phyloP scores from a whole-genome alignment of 2,329 filamentous ascomycete species.

The Aspergillus arachidicola region DNA sequence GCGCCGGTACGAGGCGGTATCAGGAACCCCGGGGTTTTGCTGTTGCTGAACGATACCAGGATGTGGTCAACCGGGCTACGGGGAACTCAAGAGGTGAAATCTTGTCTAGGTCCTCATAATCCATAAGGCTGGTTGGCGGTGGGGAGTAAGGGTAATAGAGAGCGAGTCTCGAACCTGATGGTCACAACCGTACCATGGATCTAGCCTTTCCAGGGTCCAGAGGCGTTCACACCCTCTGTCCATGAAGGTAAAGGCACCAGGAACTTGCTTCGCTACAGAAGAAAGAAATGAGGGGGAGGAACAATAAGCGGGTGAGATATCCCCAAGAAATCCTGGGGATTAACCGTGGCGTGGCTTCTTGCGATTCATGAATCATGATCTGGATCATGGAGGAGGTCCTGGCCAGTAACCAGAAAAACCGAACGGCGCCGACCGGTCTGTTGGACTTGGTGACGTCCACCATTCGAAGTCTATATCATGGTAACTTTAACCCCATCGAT shows the following conservation, averaged over 20 bases:
- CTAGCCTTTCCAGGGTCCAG: background rate
- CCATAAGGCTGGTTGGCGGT: slow-evolving; percentile 2
- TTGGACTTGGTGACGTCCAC: slow-evolving; percentile 22
- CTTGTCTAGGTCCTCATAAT: background rate
- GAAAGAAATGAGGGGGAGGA: background rate
- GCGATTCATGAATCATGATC: slow-evolving; percentile 9
- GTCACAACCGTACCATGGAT: background rate
- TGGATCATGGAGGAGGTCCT: background rate
- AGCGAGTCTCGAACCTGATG: background rate
- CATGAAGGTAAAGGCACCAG: slow-evolving; percentile 4
- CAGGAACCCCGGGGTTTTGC: slow-evolving; percentile 19
- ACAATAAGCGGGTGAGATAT: slow-evolving; percentile 2
- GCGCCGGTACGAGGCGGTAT: slow-evolving; percentile 15
- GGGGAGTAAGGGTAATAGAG: background rate
- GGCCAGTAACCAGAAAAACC: background rate
- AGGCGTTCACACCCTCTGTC: slow-evolving; percentile 2
- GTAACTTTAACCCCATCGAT: background rate
- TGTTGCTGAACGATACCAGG: background rate
- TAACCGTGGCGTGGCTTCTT: background rate
- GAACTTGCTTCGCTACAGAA: slow-evolving; percentile 2
- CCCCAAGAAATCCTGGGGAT: background rate
- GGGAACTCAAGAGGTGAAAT: background rate
- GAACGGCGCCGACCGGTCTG: background rate
- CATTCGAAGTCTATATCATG: slow-evolving; percentile 14
- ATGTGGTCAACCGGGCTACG: background rate